phyloP scores from a whole-genome alignment of 1,284 basidiomycete species.

The Boletus putidus region DNA sequence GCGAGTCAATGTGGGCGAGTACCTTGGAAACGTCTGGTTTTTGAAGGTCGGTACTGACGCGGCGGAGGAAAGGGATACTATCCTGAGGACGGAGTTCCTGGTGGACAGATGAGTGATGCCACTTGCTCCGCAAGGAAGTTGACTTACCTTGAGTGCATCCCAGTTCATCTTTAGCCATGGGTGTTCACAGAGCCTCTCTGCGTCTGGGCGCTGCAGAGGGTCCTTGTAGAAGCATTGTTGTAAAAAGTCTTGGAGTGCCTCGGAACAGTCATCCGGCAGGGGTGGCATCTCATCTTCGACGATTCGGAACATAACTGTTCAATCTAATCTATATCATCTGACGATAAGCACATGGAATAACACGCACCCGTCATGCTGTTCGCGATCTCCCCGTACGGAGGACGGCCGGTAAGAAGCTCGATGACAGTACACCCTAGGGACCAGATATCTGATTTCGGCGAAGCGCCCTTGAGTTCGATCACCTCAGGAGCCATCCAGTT shows the following conservation, averaged over 20 bases:
- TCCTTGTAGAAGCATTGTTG: slow-evolving; percentile 87
- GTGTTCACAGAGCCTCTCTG: slow-evolving; percentile 84
- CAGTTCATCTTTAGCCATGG: slow-evolving; percentile 85
- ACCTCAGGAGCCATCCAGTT: slow-evolving; percentile 99
- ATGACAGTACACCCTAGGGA: slow-evolving; percentile 92
- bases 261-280: slow-evolving; percentile 76
- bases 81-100: slow-evolving; percentile 86
- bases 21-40: slow-evolving; percentile 64
- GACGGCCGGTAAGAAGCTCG: slow-evolving; percentile 88
- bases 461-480: slow-evolving; percentile 80
- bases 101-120: slow-evolving; percentile 10
- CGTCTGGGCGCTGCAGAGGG: slow-evolving; percentile 75
- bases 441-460: slow-evolving; percentile 84
- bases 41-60: slow-evolving; percentile 83
- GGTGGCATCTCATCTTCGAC: slow-evolving; percentile 91
- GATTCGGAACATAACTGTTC: slow-evolving; percentile 88
- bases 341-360: slow-evolving; percentile 1
- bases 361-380: slow-evolving; percentile 81
- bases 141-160: slow-evolving; percentile 67
- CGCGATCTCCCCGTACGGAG: slow-evolving; percentile 84
- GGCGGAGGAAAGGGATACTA: slow-evolving; percentile 89
- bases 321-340: slow-evolving; percentile 15
- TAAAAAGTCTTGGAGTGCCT: slow-evolving; percentile 75
- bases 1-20: slow-evolving; percentile 54
- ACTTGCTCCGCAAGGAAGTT: background rate